Evolutionary conservation across 2,329 filamentous ascomycete species (phyloP).

Genomic region (Aspergillus piperis): DNA sequence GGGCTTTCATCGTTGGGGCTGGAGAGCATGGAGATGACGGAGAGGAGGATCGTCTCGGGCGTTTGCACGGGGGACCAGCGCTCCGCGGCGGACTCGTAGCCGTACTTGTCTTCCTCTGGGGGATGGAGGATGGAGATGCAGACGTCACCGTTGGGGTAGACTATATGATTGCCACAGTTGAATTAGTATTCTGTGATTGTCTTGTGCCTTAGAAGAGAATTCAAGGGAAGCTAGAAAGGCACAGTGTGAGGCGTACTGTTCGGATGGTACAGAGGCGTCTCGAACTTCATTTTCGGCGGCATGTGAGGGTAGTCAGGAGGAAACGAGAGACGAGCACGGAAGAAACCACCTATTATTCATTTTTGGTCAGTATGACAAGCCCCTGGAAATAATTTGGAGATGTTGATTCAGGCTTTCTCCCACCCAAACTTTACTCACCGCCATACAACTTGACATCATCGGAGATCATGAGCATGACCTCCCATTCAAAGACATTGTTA

Average conservation of each 20-base stretch:
- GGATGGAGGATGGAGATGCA: conserved; percentile 98
- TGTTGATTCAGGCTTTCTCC: too few species aligned
- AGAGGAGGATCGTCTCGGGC: conserved; percentile 89
- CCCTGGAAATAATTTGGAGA: neutral
- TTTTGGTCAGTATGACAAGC: too few species aligned
- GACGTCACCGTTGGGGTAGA: conserved; percentile 82
- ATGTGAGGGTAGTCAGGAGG: conserved; percentile 82
- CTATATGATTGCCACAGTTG: conserved; percentile 36
- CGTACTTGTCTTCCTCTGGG: conserved; percentile 89
- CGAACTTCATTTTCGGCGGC: conserved; percentile 87
- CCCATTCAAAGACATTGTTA: conserved; percentile 93
- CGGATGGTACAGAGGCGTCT: conserved; percentile 85
- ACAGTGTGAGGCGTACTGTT: conserved; percentile 62
- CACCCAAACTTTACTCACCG: conserved; percentile 56
- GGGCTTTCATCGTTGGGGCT: conserved; percentile 94
- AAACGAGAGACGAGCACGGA: conserved; percentile 81
- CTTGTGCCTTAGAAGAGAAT: neutral
- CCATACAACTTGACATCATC: conserved; percentile 94
- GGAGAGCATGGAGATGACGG: conserved; percentile 87
- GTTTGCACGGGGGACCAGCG: conserved; percentile 94
- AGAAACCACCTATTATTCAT: conserved; percentile 72
- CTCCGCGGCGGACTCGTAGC: conserved; percentile 87
- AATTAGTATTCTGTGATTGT: neutral
- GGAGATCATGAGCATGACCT: conserved; percentile 97
- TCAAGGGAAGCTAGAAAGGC: conserved; percentile 14